Evolutionary conservation across 208 protist species (phyloP), one percentile per base, ranked within the genome.

Genomic region (Vickermania spadyakhi): DNA sequence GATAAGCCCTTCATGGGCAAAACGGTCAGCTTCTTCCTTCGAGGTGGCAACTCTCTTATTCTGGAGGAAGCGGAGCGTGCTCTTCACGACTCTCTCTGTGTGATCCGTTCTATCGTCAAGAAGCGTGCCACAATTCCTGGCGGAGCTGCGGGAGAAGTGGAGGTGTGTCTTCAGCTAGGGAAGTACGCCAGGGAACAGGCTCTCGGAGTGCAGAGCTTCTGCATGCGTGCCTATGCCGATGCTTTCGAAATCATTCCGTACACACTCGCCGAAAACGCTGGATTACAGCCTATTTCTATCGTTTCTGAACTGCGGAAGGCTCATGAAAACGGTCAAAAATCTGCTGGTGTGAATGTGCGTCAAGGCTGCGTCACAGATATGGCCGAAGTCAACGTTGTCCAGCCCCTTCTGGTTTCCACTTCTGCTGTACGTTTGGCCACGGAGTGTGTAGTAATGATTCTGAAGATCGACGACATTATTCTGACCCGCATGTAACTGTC

Each of bases 51-150:
- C 79, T 84, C 94, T 58, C 75, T 99, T 18, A 86, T 99, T 52
- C 61, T 99, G 0, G 98, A 99, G 56, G 98, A 99, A 84, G 88
- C 96, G 11, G 97, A 99, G 61, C 87, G 98, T 49, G 99, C 98
- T 0, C 58, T 99, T 28, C 98, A 99, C 70, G 98, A 99, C 78
- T 98, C 98, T 1, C 83, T 99, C n/a, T 99, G 99, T 70, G 98
- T 99, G 45, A 96, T 99, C 58, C 85, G 98, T 22, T 98, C 85
- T 23, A 92, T 99, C n/a, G 95, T 99, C 51, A 99, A 99, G 93
- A 94, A 95, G 66, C 84, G 77, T 29, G 79, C 78, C 26, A 79
- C 98, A 25, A 95, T 99, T 63, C 82, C 98, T 27, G 98, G 98
- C 63, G 98, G 98, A 31, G 94, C 94, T 68, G 96, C 97, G 2